Evolutionary conservation across 2,329 filamentous ascomycete genomes (phyloP), one percentile per base, ranked within the genome.

Genomic region (Mollisia scopiformis): DNA sequence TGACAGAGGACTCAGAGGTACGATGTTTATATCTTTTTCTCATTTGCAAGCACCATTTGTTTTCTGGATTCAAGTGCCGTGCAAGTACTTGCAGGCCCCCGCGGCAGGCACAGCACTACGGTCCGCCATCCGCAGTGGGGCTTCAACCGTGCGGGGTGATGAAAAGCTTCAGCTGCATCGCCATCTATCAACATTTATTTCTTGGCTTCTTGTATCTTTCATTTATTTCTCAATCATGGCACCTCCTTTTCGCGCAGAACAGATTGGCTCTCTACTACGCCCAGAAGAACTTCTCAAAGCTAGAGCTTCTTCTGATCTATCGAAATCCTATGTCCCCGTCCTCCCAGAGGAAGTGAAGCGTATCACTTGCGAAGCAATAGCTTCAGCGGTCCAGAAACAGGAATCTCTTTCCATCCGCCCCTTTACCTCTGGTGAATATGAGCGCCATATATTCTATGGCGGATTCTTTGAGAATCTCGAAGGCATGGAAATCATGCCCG

Each of bases 361-460:
- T n/a, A 11, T 57, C 6, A 49, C 54, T 10, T 13, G 14, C 28
- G 39, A 57, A 27, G 25, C 41, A 25, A 57, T 57, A 19, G 30
- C 39, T 5, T 19, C 5, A 11, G 54, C 30, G 3, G 41, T 57
- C 19, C 7, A 47, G 14, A 49, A 49, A 28, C 54, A 57, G n/a
- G 39, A 33, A 25, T 8, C 25, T 6, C 30, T 57, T 10, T 35
- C n/a, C 11, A 47, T 57, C 7, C 39, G 41, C 33, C 54, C 54
- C 21, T 30, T 49, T n/a, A 47, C 39, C 2, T 49, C 39, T 49
- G 41, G 54, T n/a, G 54, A 57, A 49, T 57, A 33, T 33, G 39
- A 47, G n/a, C 54, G 54, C 6, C 54, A 57, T 49, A 57, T 57
- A 13, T 57, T 57, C 54, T 57, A 57, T 23, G 41, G 54, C 27